phyloP scores from a whole-genome alignment of 2,329 filamentous ascomycete genomes.

The Chalaropsis thielavioides region DNA sequence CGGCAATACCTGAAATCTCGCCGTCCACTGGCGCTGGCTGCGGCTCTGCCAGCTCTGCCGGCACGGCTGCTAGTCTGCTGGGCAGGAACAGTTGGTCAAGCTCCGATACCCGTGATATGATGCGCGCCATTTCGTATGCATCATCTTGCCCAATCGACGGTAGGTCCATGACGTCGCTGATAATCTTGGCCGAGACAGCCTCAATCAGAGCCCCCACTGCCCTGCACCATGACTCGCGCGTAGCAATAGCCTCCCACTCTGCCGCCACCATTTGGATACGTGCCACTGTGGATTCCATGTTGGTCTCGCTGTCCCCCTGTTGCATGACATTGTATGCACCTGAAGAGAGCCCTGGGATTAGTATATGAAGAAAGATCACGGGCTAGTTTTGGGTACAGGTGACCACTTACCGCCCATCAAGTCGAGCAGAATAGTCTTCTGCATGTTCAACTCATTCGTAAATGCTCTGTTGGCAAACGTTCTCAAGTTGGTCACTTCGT shows the following conservation, averaged over 20 bases:
- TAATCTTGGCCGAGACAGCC: conserved; percentile 43
- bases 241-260: conserved; percentile 43
- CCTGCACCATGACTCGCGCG: conserved; percentile 48
- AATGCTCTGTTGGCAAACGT: conserved; percentile 49
- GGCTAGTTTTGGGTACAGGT: not conserved
- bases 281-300: conserved; percentile 38
- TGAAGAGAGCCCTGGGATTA: conserved; percentile 17
- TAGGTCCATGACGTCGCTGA: conserved; percentile 48
- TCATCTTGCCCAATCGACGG: conserved; percentile 48
- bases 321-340: conserved; percentile 45
- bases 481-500: conserved; percentile 44
- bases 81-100: conserved; percentile 47
- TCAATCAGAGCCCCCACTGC: conserved; percentile 47
- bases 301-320: conserved; percentile 38
- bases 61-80: conserved; percentile 24
- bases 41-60: conserved; percentile 9
- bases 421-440: conserved; percentile 47
- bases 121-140: conserved; percentile 44
- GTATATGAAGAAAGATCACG: not conserved
- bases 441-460: conserved; percentile 43
- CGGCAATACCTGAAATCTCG: conserved; percentile 40
- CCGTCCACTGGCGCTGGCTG: conserved; percentile 21
- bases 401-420: conserved; percentile 36
- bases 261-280: conserved; percentile 40
- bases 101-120: conserved; percentile 42